Base-by-base conservation (phyloP, 2,329 filamentous ascomycete species). In the Pyricularia grisea region DNA sequence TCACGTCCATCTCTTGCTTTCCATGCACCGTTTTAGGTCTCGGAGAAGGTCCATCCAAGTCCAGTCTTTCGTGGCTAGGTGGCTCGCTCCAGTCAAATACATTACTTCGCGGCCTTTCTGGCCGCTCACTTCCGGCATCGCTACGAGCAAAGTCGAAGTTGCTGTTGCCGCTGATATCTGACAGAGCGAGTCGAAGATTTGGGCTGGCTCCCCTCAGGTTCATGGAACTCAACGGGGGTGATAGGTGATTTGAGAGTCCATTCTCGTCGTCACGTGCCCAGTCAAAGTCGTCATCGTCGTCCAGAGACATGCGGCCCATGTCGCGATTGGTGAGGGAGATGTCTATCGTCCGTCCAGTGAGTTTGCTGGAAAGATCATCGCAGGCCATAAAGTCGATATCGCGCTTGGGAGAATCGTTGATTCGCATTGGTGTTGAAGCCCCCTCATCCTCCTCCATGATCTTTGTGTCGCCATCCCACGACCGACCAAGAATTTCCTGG, bases 51-150 rank as follows among this genome's bases (percentile, higher is more conserved):
- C 85, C 85, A 70, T 84, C 85, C 20, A 80, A 78, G 65, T 90
- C 86, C 68, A 82, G 79, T 78, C 88, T 90, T 28, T 91, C 90
- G 70, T 86, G 81, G 7, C 81, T 79, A 30, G 85, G 79, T 17
- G 89, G 84, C 76, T 94, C 92, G 66, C 89, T 88, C 90, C 90
- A 93, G 77, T 94, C 91, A 73, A 94, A 94, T 3, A 94, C 81
- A 72, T 85, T 93, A 77, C 90, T 91, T 71, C 86, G 81, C 2
- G 86, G 85, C 23, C 58, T 61, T 27, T 61, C 58, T 9, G 58
- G 25, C 17, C 87, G 82, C 68, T 89, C 85, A 63, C 73, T 76
- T 58, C 72, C 70, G 55, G 74, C 72, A 42, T 77, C 73, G 28
- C 71, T 71, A 65, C 76, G 76, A n/a, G 74, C 77, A 27, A 75